phyloP scores from a whole-genome alignment of 1,284 basidiomycete species.

The Pterula multifida region DNA sequence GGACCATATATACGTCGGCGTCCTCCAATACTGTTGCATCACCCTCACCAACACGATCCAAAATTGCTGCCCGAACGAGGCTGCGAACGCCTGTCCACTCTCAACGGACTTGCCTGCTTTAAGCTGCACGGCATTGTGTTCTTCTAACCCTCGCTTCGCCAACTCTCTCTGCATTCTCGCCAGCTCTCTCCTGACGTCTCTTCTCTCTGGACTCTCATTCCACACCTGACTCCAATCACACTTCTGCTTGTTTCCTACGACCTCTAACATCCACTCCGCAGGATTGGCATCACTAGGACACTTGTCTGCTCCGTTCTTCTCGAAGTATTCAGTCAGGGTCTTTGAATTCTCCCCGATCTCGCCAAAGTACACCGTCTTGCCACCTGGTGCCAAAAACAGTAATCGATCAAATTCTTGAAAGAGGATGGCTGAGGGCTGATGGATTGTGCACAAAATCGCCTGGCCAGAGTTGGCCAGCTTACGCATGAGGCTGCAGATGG shows the following conservation, averaged over 20 bases:
- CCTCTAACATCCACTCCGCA: slow-evolving; percentile 17
- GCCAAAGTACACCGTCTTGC: slow-evolving; percentile 45
- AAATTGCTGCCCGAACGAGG: slow-evolving; percentile 27
- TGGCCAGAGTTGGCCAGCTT: slow-evolving; percentile 58
- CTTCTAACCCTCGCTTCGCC: slow-evolving; percentile 3
- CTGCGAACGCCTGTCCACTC: slow-evolving; percentile 25
- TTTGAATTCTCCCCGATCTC: slow-evolving; percentile 34
- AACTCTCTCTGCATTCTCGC: slow-evolving; percentile 11
- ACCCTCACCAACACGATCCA: slow-evolving; percentile 20
- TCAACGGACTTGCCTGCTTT: slow-evolving; percentile 10
- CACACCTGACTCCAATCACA: slow-evolving; percentile 21
- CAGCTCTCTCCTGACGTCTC: slow-evolving; percentile 17
- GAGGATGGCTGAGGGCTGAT: slow-evolving; percentile 47
- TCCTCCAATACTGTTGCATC: slow-evolving; percentile 24
- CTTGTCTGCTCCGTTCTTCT: slow-evolving; percentile 28
- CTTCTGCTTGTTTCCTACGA: slow-evolving; percentile 14
- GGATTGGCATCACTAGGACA: slow-evolving; percentile 15
- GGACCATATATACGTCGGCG: slow-evolving; percentile 55
- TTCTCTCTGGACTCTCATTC: slow-evolving; percentile 19
- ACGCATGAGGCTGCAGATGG: slow-evolving; percentile 13
- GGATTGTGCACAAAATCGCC: slow-evolving; percentile 42
- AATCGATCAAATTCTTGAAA: slow-evolving; percentile 45
- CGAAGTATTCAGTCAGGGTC: slow-evolving; percentile 39
- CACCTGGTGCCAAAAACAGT: slow-evolving; percentile 31
- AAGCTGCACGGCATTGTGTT: slow-evolving; percentile 11